Conservation (phyloP, 257 asterid genomes). For the Misopates orontium region DNA sequence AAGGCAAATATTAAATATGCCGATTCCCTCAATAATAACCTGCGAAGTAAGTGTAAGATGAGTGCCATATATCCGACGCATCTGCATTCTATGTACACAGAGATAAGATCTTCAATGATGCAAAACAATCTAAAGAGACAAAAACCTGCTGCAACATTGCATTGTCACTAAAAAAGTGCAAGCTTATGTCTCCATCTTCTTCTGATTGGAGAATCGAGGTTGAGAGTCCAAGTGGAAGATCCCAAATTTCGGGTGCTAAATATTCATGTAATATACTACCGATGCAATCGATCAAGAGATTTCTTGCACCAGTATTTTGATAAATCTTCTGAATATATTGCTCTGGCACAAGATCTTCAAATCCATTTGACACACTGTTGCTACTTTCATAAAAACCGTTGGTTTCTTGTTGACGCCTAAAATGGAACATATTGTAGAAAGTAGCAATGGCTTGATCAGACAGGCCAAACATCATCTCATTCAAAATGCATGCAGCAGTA, state of each 20-base stretch:
- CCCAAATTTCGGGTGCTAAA: constrained; percentile 91
- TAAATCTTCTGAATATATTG: constrained; percentile 39
- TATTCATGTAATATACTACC: constrained; percentile 88
- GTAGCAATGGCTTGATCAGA: constrained; percentile 61
- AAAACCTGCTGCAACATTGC: constrained; percentile 91
- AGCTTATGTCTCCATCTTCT: constrained; percentile 54
- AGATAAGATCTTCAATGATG: constrained; percentile 18
- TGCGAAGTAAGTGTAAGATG: constrained; percentile 37
- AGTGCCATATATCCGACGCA: constrained; percentile 19
- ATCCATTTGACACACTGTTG: constrained; percentile 28
- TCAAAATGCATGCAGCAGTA: constrained; percentile 80
- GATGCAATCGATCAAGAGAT: constrained; percentile 64
- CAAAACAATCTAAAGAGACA: constrained; percentile 14
- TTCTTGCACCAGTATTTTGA: constrained; percentile 41
- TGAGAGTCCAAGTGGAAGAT: constrained; percentile 67
- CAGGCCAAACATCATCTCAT: constrained; percentile 85
- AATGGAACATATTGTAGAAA: constrained; percentile 47
- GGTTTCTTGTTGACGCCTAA: constrained; percentile 30
- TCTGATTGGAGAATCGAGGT: constrained; percentile 49
- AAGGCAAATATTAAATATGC: constrained; percentile 70
- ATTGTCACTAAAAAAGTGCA: constrained; percentile 71
- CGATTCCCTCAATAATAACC: constrained; percentile 89
- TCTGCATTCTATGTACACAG: constrained; percentile 4
- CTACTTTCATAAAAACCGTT: constrained; percentile 31
- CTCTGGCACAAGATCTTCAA: constrained; percentile 36